Evolutionary conservation across 345 rosid species (phyloP).

Genomic region (Lepidium africanum): DNA sequence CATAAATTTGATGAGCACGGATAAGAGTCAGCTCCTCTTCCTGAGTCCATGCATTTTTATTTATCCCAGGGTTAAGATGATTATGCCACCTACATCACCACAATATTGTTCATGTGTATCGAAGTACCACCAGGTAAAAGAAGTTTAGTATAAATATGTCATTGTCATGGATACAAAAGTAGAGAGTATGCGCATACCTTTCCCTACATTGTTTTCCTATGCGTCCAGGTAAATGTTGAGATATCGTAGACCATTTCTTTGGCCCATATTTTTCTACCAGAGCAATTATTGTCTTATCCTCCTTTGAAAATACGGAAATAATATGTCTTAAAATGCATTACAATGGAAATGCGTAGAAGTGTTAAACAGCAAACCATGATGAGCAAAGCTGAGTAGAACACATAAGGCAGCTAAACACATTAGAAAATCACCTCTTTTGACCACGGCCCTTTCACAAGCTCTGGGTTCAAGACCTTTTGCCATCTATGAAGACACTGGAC

Average conservation of each 20-base stretch:
- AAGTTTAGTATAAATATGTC: neutral
- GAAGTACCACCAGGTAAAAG: neutral
- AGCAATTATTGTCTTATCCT: slow-evolving; percentile 73
- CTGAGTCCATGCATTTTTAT: slow-evolving; percentile 98
- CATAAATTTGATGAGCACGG: slow-evolving; percentile 92
- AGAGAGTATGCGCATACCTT: slow-evolving; percentile 42
- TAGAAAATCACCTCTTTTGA: slow-evolving; percentile 77
- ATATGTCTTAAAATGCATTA: slow-evolving; percentile 3
- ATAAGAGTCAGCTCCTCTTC: slow-evolving; percentile 94
- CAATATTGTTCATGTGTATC: slow-evolving; percentile 12
- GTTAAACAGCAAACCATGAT: neutral
- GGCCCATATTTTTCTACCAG: slow-evolving; percentile 85
- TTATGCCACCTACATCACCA: slow-evolving; percentile 87
- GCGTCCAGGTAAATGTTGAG: slow-evolving; percentile 96
- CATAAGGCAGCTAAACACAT: slow-evolving; percentile 3
- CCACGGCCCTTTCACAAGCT: slow-evolving; percentile 99
- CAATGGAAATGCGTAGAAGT: neutral
- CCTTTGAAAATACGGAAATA: slow-evolving; percentile 34
- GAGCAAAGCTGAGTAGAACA: neutral
- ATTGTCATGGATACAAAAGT: neutral
- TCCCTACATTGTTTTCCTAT: slow-evolving; percentile 99
- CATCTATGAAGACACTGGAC: slow-evolving; percentile 99
- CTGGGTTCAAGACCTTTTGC: slow-evolving; percentile 99
- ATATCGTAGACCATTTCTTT: slow-evolving; percentile 97
- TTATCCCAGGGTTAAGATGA: slow-evolving; percentile 95